A percentile compares a stretch with the other conserved stretches of the same genome.
These are phyloP conservation scores for Penicillium brevicompactum DNA, from an alignment of 2,329 filamentous ascomycete genomes.

Conservation along the genomic window DNA sequence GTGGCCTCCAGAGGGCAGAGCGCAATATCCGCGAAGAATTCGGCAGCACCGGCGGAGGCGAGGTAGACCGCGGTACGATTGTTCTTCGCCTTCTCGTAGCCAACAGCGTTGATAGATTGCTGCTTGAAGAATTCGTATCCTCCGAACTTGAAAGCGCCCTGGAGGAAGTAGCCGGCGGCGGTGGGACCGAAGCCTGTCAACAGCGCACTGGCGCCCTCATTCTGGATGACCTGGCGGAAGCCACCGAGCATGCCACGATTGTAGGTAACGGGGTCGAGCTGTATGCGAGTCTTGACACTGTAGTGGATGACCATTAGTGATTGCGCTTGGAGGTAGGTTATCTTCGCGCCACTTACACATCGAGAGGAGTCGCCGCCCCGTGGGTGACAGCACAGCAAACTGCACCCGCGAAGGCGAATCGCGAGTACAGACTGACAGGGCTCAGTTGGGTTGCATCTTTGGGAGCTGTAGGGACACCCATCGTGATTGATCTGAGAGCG, in stretches of 20 bases:
- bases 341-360: conserved; percentile 77
- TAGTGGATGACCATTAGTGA: neutral
- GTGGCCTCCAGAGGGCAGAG: conserved; percentile 91
- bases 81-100: conserved; percentile 74
- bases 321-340: neutral
- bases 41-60: conserved; percentile 62
- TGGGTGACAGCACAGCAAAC: conserved; percentile 98
- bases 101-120: conserved; percentile 78
- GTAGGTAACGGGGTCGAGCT: conserved; percentile 87
- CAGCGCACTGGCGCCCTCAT: conserved; percentile 83
- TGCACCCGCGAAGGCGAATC: conserved; percentile 96
- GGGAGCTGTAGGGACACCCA: conserved; percentile 47
- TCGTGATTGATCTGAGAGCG: conserved; percentile 31
- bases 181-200: conserved; percentile 85
- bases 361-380: conserved; percentile 93
- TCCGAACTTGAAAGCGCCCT: conserved; percentile 91
- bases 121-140: conserved; percentile 97
- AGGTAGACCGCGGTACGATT: conserved; percentile 84
- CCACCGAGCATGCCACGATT: conserved; percentile 85
- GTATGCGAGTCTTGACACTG: conserved; percentile 94
- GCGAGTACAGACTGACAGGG: conserved; percentile 70
- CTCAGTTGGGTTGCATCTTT: conserved; percentile 57
- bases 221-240: conserved; percentile 81
- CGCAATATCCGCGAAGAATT: conserved; percentile 66
- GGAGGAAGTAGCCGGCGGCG: conserved; percentile 88